A percentile compares a stretch with the other conserved stretches of the same genome.
These are phyloP conservation scores for Clarireedia paspali DNA, from an alignment of 2,329 filamentous ascomycete genomes.

Conservation along the genomic window DNA sequence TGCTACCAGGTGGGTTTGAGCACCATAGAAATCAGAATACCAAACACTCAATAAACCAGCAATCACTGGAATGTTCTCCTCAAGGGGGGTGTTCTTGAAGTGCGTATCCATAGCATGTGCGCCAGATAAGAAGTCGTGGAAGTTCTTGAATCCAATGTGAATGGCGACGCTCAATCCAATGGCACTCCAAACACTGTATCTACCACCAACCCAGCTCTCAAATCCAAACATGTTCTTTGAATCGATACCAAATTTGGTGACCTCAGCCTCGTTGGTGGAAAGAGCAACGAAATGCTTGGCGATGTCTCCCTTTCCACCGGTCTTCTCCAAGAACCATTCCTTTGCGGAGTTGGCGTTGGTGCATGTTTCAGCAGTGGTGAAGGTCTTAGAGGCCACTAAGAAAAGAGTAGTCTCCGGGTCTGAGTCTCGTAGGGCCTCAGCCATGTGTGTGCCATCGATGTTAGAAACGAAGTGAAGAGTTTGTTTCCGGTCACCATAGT, in stretches of 20 bases:
- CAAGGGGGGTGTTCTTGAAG: slow-evolving; percentile 83
- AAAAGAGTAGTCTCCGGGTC: slow-evolving; percentile 98
- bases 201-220: slow-evolving; percentile 95
- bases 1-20: slow-evolving; percentile 94
- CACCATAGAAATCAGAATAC: slow-evolving; percentile 98
- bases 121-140: slow-evolving; percentile 89
- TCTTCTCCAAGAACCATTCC: slow-evolving; percentile 87
- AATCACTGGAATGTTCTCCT: slow-evolving; percentile 90
- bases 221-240: slow-evolving; percentile 99
- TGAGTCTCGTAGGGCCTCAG: slow-evolving; percentile 80
- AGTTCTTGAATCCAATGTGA: slow-evolving; percentile 97
- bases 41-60: slow-evolving; percentile 92
- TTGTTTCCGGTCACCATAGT: slow-evolving; percentile 79
- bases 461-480: slow-evolving; percentile 98
- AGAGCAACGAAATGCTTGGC: slow-evolving; percentile 98
- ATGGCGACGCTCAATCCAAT: slow-evolving; percentile 91
- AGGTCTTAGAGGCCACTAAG: slow-evolving; percentile 97
- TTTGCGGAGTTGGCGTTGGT: slow-evolving; percentile 98
- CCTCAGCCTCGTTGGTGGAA: slow-evolving; percentile 90
- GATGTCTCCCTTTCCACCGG: slow-evolving; percentile 70
- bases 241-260: slow-evolving; percentile 98
- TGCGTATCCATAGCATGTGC: slow-evolving; percentile 98
- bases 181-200: slow-evolving; percentile 98
- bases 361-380: slow-evolving; percentile 94
- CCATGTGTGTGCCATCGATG: slow-evolving; percentile 97